Base-by-base conservation (phyloP, 1,139 yeast species). In the Kodamaea suecica region DNA sequence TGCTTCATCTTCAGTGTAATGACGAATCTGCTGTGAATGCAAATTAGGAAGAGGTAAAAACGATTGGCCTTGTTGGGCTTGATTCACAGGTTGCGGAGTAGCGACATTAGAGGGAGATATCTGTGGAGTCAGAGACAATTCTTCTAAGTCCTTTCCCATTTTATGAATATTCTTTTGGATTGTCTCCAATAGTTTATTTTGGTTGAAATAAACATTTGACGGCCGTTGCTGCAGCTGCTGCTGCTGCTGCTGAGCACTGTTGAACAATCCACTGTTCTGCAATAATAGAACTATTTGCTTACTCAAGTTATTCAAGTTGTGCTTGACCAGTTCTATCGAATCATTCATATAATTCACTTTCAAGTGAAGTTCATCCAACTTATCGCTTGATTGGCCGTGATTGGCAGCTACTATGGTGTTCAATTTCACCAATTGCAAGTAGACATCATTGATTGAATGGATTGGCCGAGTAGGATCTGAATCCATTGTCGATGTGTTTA, bases 321-420 rank as follows among this genome's bases (percentile, higher is more conserved):
- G 42, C 23, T 43, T 44, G 27, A 46, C 34, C 14, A 36, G 29
- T 20, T 50, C 55, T 7, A 61, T 33, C 24, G 60, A 44, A 13
- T 56, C 62, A 28, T 51, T 52, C 16, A 61, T 47, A 24, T 51
- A 50, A 32, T 57, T 57, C 15, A 61, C 32, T 24, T 57, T 61
- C 39, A 53, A 43, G 25, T 53, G 45, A n/a, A 56, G 43, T 21
- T 53, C 50, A 29, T 50, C 45, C 31, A 60, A 36, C 36, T 52
- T 58, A 30, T 52, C 53, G 31, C 52, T 53, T 23, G 47, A 50
- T 27, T 47, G 45, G 24, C 34, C 35, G 31, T 56, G 57, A 40
- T 49, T 52, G 27, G 43, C 41, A 27, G 36, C 41, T 29, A 57
- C 45, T 27, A 49, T 50, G 31, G 41, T 43, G 35, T 43, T 48